phyloP scores from a whole-genome alignment of 352 stramenopile genomes.

The Phytophthora ohioensis region DNA sequence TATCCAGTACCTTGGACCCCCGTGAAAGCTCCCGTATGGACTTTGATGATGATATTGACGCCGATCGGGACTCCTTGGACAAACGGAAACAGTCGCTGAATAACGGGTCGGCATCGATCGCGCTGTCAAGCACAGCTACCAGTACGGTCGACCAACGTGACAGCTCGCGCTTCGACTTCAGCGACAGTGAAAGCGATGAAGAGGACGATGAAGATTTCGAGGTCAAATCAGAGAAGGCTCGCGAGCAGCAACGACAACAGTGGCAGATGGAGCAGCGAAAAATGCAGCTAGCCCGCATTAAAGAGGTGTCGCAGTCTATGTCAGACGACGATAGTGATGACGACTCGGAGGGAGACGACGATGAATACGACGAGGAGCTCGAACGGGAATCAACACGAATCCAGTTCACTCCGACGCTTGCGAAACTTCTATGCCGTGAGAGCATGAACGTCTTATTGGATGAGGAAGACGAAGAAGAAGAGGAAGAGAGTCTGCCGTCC shows the following conservation, averaged over 20 bases:
- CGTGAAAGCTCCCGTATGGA: constrained; percentile 52
- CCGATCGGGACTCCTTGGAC: constrained; percentile 9
- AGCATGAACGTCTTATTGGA: constrained; percentile 70
- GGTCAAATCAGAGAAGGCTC: constrained; percentile 34
- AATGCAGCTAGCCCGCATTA: constrained; percentile 42
- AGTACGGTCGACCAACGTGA: constrained; percentile 40
- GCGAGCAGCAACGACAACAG: constrained; percentile 42
- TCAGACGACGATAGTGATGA: constrained; percentile 47
- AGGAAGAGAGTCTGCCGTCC: constrained; percentile 39
- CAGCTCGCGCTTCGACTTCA: constrained; percentile 34
- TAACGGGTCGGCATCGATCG: constrained; percentile 26
- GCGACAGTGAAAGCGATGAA: constrained; percentile 41
- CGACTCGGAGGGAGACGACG: constrained; percentile 37
- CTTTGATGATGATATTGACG: constrained; percentile 44
- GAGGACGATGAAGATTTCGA: constrained; percentile 35
- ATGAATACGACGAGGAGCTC: constrained; percentile 42
- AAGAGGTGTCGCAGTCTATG: constrained; percentile 34
- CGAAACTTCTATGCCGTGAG: constrained; percentile 52
- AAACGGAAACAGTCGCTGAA: constrained; percentile 28
- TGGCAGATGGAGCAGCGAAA: constrained; percentile 49
- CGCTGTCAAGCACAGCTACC: constrained; percentile 30
- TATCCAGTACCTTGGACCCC: constrained; percentile 39
- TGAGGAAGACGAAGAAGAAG: constrained; percentile 60
- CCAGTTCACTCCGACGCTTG: constrained; percentile 53
- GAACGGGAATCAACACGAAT: constrained; percentile 52